A percentile compares a stretch with the other conserved stretches of the same genome.
phyloP scores from a whole-genome alignment of 2,329 filamentous ascomycete species.

The Aspergillus oerlinghausenensis region DNA sequence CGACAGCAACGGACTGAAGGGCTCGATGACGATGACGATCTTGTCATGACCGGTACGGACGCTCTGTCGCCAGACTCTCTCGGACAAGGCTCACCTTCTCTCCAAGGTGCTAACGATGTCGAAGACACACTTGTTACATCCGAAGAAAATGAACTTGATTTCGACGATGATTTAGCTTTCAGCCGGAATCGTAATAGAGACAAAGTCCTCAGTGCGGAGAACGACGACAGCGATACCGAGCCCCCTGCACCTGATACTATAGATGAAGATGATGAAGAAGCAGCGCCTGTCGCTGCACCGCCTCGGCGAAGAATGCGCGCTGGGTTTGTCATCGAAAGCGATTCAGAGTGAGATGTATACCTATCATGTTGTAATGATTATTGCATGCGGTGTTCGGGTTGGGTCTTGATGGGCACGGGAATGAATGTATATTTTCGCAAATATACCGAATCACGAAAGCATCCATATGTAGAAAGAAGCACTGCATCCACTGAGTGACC shows the following conservation, averaged over 20 bases:
- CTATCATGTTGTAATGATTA: slow-evolving; percentile 16
- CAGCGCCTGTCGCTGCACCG: slow-evolving; percentile 24
- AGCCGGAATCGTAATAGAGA: slow-evolving; percentile 18
- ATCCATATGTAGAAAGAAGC: not conserved
- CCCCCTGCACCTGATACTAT: slow-evolving; percentile 3
- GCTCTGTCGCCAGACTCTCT: slow-evolving; percentile 16
- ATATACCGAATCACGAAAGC: not conserved
- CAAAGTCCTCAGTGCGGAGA: slow-evolving; percentile 9
- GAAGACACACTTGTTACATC: slow-evolving; percentile 24
- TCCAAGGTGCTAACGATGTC: slow-evolving; percentile 4
- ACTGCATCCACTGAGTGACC: not conserved
- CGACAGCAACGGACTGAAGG: slow-evolving; percentile 11
- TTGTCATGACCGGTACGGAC: slow-evolving; percentile 25
- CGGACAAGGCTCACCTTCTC: slow-evolving; percentile 7
- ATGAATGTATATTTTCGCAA: not conserved
- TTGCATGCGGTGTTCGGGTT: slow-evolving; percentile 23
- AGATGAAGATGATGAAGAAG: slow-evolving; percentile 28
- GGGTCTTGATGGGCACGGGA: not conserved
- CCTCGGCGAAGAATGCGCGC: slow-evolving; percentile 32
- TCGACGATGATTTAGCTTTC: slow-evolving; percentile 33
- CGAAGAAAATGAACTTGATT: slow-evolving; percentile 28
- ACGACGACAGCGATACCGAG: not conserved
- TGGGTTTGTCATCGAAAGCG: slow-evolving; percentile 41
- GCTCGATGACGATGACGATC: slow-evolving; percentile 27
- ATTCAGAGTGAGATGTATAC: slow-evolving; percentile 33